Base-by-base conservation (phyloP, 2,329 filamentous ascomycete species). In the Mollisia scopiformis region DNA sequence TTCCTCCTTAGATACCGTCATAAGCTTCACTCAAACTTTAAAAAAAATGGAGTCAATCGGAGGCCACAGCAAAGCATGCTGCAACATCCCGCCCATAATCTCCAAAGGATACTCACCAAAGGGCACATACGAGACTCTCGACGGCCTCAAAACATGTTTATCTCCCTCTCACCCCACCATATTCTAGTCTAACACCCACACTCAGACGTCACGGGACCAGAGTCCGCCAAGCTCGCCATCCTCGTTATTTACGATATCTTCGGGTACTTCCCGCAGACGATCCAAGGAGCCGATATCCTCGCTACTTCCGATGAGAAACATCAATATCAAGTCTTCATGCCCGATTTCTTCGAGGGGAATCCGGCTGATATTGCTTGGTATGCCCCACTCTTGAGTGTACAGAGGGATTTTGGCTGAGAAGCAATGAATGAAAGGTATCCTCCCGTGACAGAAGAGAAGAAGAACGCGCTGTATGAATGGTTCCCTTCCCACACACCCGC, bases 241-340 rank as follows among this genome's bases (percentile, higher is more conserved):
- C 74, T 91, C 57, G 73, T 82, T 62, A 81, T 89, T 71, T 70
- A 65, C 35, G 88, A 91, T 74, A 88, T 89, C 72, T 89, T 89
- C 70, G 87, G 88, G 68, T 87, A 88, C 82, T 89, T 84, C 70
- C 82, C 84, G 35, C 88, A 91, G 76, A 89, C 88, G 11, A 67
- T 90, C 8, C 88, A 91, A 74, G 89, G 88, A 28, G 86, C 86
- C 65, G 88, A 91, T 68, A 89, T 84, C 64, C 77, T 89, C 14
- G 80, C 84, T 49, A 77, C 76, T 54, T 78, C 79, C 63, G 59
- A 62, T 46, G 52, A 58, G 31, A 52, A 56, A 2, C 51, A 62
- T 54, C 79, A 82, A 69, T 95, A 95, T 81, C 88, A 87, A 69
- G 90, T 97, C 68, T 92, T 93, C 78, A 93, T 97, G 67, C 93